Conservation (phyloP, 1,284 basidiomycete species). For the Volvariella surrecta region DNA sequence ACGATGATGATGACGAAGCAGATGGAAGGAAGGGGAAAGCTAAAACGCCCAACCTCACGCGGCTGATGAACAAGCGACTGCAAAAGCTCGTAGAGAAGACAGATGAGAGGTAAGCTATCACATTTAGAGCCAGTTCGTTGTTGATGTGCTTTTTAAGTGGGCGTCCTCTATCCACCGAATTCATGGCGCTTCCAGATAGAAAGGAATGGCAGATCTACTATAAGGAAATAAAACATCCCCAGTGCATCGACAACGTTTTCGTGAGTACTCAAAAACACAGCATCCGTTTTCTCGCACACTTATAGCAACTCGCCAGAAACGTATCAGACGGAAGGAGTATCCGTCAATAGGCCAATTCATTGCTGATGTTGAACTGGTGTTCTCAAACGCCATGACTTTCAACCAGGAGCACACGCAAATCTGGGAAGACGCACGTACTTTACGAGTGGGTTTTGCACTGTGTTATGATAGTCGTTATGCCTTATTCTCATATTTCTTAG, state of each 20-base stretch:
- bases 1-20: constrained; percentile 29
- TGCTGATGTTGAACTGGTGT: constrained; percentile 83
- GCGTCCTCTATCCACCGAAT: constrained; percentile 63
- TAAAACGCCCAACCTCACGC: constrained; percentile 52
- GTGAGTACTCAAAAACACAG: constrained; percentile 42
- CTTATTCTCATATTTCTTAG: constrained; percentile 26
- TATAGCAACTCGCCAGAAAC: constrained; percentile 41
- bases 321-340: constrained; percentile 71
- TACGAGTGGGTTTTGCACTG: constrained; percentile 41
- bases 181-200: constrained; percentile 78
- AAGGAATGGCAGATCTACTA: constrained; percentile 84
- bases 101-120: constrained; percentile 46
- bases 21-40: constrained; percentile 38
- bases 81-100: constrained; percentile 65
- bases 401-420: constrained; percentile 71
- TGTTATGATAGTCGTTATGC: neutral
- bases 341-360: constrained; percentile 61
- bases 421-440: constrained; percentile 62
- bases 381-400: constrained; percentile 83
- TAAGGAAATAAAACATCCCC: constrained; percentile 74
- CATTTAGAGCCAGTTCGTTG: constrained; percentile 5
- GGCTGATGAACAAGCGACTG: constrained; percentile 54
- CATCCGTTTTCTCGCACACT: constrained; percentile 9
- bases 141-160: constrained; percentile 35
- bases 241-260: constrained; percentile 74